Percentiles rank a stretch among this genome's conserved stretches.
phyloP scores from a whole-genome alignment of 208 protist species.

The Acanthamoeba healyi region DNA sequence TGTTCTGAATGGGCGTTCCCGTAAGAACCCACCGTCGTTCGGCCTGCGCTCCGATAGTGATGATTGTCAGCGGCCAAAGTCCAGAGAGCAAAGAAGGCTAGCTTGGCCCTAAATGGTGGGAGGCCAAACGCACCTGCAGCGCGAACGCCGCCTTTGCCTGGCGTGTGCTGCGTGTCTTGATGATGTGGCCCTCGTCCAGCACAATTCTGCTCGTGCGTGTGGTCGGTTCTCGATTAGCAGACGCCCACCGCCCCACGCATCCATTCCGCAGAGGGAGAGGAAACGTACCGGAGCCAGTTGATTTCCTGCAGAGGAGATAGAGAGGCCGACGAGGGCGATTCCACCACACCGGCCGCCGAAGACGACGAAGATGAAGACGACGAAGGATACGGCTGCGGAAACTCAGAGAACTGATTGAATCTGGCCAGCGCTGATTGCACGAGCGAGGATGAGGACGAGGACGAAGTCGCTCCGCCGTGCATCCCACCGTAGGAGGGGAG shows the following conservation, averaged over 20 bases:
- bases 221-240: no score
- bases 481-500: background rate
- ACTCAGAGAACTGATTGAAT: background rate
- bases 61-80: no score
- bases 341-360: background rate
- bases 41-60: no score
- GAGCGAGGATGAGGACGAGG: background rate
- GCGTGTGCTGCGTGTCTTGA: constrained; percentile 86
- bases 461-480: no score
- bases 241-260: no score
- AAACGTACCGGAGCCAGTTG: background rate
- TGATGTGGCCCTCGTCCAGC: constrained; percentile 91
- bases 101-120: no score
- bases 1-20: constrained; percentile 90
- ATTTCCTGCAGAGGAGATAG: constrained; percentile 18
- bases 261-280: background rate
- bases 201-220: constrained; percentile 81
- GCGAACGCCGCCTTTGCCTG: constrained; percentile 81
- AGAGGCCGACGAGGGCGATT: no score
- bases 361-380: background rate
- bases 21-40: background rate
- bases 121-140: constrained; percentile 71
- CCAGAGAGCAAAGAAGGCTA: no score
- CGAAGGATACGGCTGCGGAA: background rate
- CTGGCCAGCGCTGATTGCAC: background rate